These are phyloP conservation scores for Stylosanthes scabra DNA, from an alignment of 331 rosid species.

Conservation along the genomic window DNA sequence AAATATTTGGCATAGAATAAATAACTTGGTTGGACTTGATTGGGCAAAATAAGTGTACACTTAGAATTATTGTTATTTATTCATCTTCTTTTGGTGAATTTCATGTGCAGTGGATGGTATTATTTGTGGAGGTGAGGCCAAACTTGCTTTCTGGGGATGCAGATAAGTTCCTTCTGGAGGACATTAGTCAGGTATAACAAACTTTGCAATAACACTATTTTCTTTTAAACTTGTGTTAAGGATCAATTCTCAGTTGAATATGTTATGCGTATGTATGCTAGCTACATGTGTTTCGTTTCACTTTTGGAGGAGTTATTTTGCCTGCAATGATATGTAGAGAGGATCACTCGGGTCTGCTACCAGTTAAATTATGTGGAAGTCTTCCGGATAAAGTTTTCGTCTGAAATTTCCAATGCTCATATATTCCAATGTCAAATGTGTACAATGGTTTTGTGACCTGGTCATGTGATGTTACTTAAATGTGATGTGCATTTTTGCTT, in stretches of 20 bases:
- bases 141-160: slow-evolving; percentile 93
- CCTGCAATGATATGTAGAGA: slow-evolving; percentile 11
- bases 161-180: slow-evolving; percentile 83
- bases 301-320: slow-evolving; percentile 18
- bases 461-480: not conserved
- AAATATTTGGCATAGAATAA: too few relatives aligned
- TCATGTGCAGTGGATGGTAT: slow-evolving; percentile 79
- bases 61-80: not conserved
- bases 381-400: not conserved
- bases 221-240: not conserved
- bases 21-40: too few relatives aligned
- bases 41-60: too few relatives aligned
- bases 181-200: slow-evolving; percentile 72
- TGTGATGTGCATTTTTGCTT: not conserved
- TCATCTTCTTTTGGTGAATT: slow-evolving; percentile 8
- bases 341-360: not conserved
- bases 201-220: not conserved
- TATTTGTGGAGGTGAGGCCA: slow-evolving; percentile 78
- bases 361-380: not conserved
- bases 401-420: not conserved
- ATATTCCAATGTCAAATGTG: slow-evolving; percentile 30
- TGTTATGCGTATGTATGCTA: slow-evolving; percentile 1
- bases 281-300: slow-evolving; percentile 7
- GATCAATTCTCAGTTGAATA: slow-evolving; percentile 5
- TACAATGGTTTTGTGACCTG: not conserved